Evolutionary conservation across 2,329 filamentous ascomycete species (phyloP).

Genomic region (Balansia obtecta): DNA sequence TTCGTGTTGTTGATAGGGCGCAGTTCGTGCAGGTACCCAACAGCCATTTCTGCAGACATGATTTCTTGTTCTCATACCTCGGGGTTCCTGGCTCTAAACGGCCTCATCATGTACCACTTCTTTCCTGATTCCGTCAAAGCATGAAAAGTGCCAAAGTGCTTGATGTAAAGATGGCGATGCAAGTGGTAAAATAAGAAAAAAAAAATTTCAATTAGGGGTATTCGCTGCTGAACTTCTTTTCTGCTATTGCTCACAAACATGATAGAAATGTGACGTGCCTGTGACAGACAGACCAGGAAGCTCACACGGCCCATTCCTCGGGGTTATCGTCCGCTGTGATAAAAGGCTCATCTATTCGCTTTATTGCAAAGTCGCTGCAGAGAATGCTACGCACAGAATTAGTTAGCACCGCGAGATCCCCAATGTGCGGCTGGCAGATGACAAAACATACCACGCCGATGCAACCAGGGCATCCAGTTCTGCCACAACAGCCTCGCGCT

Average conservation of each 20-base stretch:
- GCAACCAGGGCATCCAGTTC: slow-evolving; percentile 91
- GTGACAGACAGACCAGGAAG: background rate
- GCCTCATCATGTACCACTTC: slow-evolving; percentile 35
- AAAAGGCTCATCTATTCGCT: slow-evolving; percentile 88
- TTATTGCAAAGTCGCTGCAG: slow-evolving; percentile 90
- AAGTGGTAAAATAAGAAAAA: too few species aligned
- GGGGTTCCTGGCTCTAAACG: slow-evolving; percentile 32
- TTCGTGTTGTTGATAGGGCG: background rate
- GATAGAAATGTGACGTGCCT: too few species aligned
- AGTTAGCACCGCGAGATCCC: background rate
- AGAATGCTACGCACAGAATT: slow-evolving; percentile 51
- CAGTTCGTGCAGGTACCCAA: slow-evolving; percentile 33
- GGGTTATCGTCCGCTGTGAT: slow-evolving; percentile 59
- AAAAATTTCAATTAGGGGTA: background rate
- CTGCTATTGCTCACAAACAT: background rate
- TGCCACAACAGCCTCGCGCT: slow-evolving; percentile 69
- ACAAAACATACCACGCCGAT: slow-evolving; percentile 60
- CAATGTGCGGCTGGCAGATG: background rate
- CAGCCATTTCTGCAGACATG: slow-evolving; percentile 35
- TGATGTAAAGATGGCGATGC: slow-evolving; percentile 15
- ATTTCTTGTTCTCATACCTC: slow-evolving; percentile 34
- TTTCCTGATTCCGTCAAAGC: slow-evolving; percentile 36
- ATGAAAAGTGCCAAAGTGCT: slow-evolving; percentile 25
- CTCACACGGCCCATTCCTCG: slow-evolving; percentile 65
- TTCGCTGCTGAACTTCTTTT: background rate